Base-by-base conservation (phyloP, 345 rosid genomes). In the Erysimum cheiranthoides region DNA sequence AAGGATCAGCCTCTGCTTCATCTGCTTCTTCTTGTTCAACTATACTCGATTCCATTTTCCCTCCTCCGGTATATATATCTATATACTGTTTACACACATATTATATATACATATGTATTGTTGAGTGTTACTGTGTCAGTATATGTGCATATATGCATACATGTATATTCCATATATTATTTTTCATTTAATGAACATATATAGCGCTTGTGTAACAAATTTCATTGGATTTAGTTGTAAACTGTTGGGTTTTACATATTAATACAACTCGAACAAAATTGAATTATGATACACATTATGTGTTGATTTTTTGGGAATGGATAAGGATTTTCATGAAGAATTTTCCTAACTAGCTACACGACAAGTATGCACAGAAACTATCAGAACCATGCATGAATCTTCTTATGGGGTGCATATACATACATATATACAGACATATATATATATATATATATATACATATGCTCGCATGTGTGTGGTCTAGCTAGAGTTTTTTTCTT, bases 1-100 rank as follows among this genome's bases (percentile, higher is more conserved):
- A 67, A 73, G 78, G 70, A 60, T 78, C 77, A 42, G 5, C 67
- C 3, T 70, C 76, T 54, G 66, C 71, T 54, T 63, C 80, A 38
- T 76, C 74, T 35, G 16, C 75, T 36, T 70, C 79, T 32, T 61
- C 77, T 73, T 78, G 73, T 17, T 78, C 81, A 21, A 78, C 78
- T 66, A 66, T 78, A 40, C 81, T 78, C 28, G 81, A 78, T 53
- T 72, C 81, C 64, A 72, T 78, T 28, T 78, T 72, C 6, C 81
- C 81, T 73, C 81, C 81, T 72, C 77, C 78, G 69, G 81, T 78
- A 36, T n/a, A 28, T 62, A 28, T 47, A 2, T 43, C 5, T 53
- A 2, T 43, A 42, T 21, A 21, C 25, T 21, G 25, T 21, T 21
- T 21, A 21, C 25, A 21, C 25, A 21, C 25, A 21, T 21, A 21